These are phyloP conservation scores for Lablab purpureus DNA, from an alignment of 306 rosid species.

Conservation along the genomic window DNA sequence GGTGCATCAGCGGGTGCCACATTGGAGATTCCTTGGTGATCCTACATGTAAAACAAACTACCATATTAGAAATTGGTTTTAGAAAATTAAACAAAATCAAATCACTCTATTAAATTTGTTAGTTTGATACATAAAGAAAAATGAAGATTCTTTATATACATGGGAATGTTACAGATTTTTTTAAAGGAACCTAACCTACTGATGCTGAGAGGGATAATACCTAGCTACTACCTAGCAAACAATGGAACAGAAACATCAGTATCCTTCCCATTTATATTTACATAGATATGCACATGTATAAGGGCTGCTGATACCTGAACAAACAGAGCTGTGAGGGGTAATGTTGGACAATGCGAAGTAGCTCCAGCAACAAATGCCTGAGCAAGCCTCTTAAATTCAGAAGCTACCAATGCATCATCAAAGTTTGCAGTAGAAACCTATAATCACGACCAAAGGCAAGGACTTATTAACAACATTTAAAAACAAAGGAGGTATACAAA, in stretches of 20 bases:
- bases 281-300: constrained; percentile 13
- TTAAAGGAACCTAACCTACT: constrained; percentile 5
- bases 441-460: constrained; percentile 44
- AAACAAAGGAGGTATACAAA: neutral
- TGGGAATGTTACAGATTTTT: neutral
- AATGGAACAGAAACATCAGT: constrained; percentile 7
- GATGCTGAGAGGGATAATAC: neutral
- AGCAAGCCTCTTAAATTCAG: constrained; percentile 77
- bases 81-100: constrained; percentile 33
- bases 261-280: constrained; percentile 22
- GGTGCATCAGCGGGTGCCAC: constrained; percentile 90
- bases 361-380: constrained; percentile 74
- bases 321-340: constrained; percentile 82
- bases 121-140: neutral
- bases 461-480: neutral
- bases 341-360: constrained; percentile 61
- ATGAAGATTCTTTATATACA: neutral
- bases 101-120: constrained; percentile 31
- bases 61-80: neutral
- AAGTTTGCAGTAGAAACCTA: constrained; percentile 79
- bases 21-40: constrained; percentile 95
- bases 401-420: constrained; percentile 62
- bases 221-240: constrained; percentile 23
- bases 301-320: constrained; percentile 70
- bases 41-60: constrained; percentile 57